Base-by-base conservation (phyloP, 1,139 yeast species). In the Hyphopichia burtonii region DNA sequence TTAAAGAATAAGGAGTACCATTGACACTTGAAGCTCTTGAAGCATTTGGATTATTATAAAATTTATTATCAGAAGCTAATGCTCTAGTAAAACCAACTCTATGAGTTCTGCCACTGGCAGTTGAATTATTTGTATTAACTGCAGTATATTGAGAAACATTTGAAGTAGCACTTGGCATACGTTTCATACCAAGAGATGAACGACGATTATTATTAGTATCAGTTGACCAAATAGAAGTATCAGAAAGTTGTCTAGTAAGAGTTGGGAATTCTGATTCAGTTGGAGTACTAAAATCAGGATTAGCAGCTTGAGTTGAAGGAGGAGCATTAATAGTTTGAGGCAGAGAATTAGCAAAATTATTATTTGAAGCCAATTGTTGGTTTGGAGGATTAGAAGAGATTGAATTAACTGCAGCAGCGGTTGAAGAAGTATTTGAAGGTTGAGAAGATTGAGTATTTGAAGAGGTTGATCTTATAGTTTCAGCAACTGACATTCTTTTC, bases 41-140 rank as follows among this genome's bases (percentile, higher is more conserved):
- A 9, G 47, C 43, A 46, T 59, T 63, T 12, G 48, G 48, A 41
- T 58, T 60, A 40, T 55, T 55, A 45, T 62, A 63, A 42, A 55
- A 46, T 53, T 43, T 50, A 46, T 52, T 59, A 39, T 70, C 75
- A 2, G 67, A 59, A 14, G 59, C 54, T 36, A 73, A 60, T 2
- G 77, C 78, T 39, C 78, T 55, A 4, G 77, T 70, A 47, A 73
- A 68, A 3, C 78, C 78, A 9, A 68, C 73, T 36, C 76, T 53
- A 30, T 51, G 46, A 40, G 50, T 46, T 25, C 44, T 46, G 10
- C 36, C 38, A 14, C 42, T 41, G 23, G 35, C 20, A 15, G 36
- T 32, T 23, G 47, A 46, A 14, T 43, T 28, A 22, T 39, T 42
- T 19, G 47, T 40, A 27, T 47, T 46, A 30, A 44, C 47, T 9